Base-by-base conservation (phyloP, 2,329 filamentous ascomycete genomes). In the Ascochyta viciae-villosae region DNA sequence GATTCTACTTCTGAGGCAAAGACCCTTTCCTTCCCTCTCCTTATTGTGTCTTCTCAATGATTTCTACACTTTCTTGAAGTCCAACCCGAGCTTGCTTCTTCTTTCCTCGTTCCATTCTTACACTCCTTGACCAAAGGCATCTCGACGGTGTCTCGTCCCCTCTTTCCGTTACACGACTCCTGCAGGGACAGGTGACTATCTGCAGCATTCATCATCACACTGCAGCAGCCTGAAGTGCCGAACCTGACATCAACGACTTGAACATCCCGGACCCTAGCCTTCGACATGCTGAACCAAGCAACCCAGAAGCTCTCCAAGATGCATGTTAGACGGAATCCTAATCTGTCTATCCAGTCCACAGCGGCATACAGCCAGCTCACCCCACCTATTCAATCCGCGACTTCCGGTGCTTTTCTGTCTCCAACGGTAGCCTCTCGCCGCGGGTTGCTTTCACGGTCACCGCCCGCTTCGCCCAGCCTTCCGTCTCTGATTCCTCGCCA, bases 381-480 rank as follows among this genome's bases (percentile, higher is more conserved):
- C 47, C 73, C 73, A 19, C 58, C 63, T 19, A 38, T 55, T 9
- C 63, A 63, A 3, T 74, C 74, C 2, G 68, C 74, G 10, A 73
- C 71, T 10, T 75, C 74, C 27, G 66, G 70, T 19, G 70, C 71
- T n/a, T 69, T 75, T 41, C 63, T 77, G 19, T 74, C 71, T 13
- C 72, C 74, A 16, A 70, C 69, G 6, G 60, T 73, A 29, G 69
- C 74, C 12, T 71, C 68, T 15, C 70, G 70, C 39, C 45, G 88
- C 82, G 24, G 88, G 82, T 31, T 87, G 66, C 85, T 90, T 60
- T 82, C 90, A 64, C 87, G 86, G 73, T 87, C 85, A 24, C 90
- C 89, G 24, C 88, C 89, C 4, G 84, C 84, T 31, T 94, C 88
- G 2, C 89, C 89, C 2, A 85, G 85, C 60, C 83, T 92, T 45